phyloP scores from a whole-genome alignment of 1,139 yeast species.

The Saccharomyces hybrid region DNA sequence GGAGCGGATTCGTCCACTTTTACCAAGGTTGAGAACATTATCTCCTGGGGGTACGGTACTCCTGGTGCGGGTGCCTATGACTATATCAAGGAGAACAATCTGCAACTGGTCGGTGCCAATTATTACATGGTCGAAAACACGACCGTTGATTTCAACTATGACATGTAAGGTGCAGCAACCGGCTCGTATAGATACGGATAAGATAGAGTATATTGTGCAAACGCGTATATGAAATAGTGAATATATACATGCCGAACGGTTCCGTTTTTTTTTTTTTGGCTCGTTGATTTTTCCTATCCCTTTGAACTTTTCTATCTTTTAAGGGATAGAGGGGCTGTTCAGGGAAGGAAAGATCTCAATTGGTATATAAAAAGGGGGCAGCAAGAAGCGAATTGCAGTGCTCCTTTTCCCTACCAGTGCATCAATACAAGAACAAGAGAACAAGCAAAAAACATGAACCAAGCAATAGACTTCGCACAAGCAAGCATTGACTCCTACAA shows the following conservation, averaged over 20 bases:
- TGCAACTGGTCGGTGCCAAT: constrained; percentile 63
- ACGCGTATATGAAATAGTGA: not conserved
- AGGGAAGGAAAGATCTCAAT: not conserved
- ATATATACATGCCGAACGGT: not conserved
- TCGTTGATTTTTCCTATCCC: not conserved
- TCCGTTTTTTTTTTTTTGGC: not conserved
- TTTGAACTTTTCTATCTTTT: not conserved
- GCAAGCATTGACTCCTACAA: constrained; percentile 21
- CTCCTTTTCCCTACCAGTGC: not conserved
- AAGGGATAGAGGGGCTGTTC: not conserved
- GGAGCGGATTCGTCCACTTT: constrained; percentile 14
- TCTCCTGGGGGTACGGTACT: constrained; percentile 74
- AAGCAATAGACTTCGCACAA: constrained; percentile 16
- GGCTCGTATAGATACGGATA: not conserved
- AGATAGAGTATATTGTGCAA: not conserved
- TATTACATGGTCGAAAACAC: constrained; percentile 39
- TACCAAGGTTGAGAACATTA: constrained; percentile 39
- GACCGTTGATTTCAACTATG: not conserved
- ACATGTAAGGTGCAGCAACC: not conserved
- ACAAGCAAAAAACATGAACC: constrained; percentile 10
- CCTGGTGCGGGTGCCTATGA: constrained; percentile 69
- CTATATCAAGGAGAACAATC: constrained; percentile 57
- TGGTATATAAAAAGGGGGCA: not conserved
- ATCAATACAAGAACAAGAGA: not conserved
- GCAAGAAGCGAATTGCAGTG: not conserved